Percentiles rank a stretch among this genome's conserved stretches.
Evolutionary conservation across 139 green algal genomes (phyloP).

Genomic region (Nannochloris sp.): DNA sequence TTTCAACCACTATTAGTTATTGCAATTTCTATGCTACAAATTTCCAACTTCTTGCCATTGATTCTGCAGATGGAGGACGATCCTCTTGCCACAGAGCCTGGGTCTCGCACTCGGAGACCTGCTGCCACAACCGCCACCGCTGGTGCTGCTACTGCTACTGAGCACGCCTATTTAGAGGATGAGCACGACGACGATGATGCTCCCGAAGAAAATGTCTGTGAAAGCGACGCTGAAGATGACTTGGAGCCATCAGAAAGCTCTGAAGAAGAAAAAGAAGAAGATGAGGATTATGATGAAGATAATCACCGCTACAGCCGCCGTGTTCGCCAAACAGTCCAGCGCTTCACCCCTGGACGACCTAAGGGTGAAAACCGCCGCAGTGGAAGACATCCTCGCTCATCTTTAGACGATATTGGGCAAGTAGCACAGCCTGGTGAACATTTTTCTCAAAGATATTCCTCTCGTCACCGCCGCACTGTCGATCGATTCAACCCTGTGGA

Average conservation of each 20-base stretch:
- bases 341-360: constrained; percentile 25
- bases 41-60: too few species aligned
- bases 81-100: too few species aligned
- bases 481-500: background rate
- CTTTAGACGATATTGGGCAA: background rate
- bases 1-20: too few species aligned
- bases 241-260: constrained; percentile 5
- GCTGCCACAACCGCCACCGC: too few species aligned
- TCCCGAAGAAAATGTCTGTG: background rate
- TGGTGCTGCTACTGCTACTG: too few species aligned
- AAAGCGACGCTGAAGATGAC: background rate
- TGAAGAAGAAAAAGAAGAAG: constrained; percentile 14
- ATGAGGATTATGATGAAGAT: constrained; percentile 8
- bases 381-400: too few species aligned
- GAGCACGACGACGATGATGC: background rate
- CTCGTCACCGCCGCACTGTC: background rate
- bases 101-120: too few species aligned
- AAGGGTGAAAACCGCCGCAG: background rate
- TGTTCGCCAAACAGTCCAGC: constrained; percentile 10
- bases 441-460: background rate
- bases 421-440: background rate
- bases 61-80: too few species aligned
- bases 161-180: too few species aligned
- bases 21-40: too few species aligned
- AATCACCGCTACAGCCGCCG: constrained; percentile 17